Evolutionary conservation across 2,329 filamentous ascomycete genomes (phyloP).

Genomic region (Neopestalotiopsis clavispora): DNA sequence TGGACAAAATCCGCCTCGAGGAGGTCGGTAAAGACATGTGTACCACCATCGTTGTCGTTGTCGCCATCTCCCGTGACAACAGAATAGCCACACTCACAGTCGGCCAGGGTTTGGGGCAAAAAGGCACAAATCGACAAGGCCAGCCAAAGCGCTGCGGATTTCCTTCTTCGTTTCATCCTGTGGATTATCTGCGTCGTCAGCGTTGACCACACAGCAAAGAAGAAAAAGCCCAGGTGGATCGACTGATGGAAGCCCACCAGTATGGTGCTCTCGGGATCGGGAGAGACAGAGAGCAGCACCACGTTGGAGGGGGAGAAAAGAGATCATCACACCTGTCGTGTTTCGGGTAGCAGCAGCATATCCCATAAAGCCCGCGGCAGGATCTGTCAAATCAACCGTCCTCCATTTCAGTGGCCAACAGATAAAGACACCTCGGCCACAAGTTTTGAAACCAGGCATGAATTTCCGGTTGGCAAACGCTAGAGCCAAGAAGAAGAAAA

Average conservation of each 20-base stretch:
- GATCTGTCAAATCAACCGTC: not conserved
- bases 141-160: not conserved
- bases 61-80: slow-evolving; percentile 49
- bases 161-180: not conserved
- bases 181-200: not conserved
- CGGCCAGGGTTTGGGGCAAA: slow-evolving; percentile 37
- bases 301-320: not conserved
- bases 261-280: not conserved
- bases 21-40: slow-evolving; percentile 68
- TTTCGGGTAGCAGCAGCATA: not conserved
- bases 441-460: not conserved
- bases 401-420: not conserved
- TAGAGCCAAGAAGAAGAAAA: not conserved
- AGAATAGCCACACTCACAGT: slow-evolving; percentile 77
- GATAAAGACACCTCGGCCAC: not conserved
- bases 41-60: slow-evolving; percentile 33
- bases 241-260: no score
- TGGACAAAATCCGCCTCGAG: slow-evolving; percentile 76
- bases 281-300: not conserved
- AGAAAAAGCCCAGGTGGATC: no score
- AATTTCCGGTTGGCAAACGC: not conserved
- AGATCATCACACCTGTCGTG: not conserved
- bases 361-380: not conserved
- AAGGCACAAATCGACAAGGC: slow-evolving; percentile 22
- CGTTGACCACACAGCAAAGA: no score